Base-by-base conservation (phyloP, 164 flowering plant species). In the Magnolia changhungtana region DNA sequence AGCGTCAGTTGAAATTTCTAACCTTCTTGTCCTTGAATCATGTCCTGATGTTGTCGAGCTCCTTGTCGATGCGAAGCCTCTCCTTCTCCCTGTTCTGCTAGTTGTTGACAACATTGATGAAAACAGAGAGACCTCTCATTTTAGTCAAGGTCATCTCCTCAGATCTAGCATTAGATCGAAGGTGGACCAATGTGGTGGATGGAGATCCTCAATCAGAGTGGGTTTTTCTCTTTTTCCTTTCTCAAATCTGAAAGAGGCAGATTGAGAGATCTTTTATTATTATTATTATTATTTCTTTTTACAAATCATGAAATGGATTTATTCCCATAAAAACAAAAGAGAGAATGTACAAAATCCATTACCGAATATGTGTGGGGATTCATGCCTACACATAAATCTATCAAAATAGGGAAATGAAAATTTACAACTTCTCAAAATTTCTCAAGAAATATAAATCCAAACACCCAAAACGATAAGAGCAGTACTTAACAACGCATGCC, bases 111-210 rank as follows among this genome's bases (percentile, higher is more conserved):
- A 92, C 98, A 85, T 96, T 92, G 65, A 94, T 94, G 88, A 94
- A 94, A 55, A 94, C 96, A 70, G 98, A 94, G 78, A 94, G 92
- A 18, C 98, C 98, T 85, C 98, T 84, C 98, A 94, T 94, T 63
- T 97, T 97, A 11, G 97, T 88, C 80, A 91, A 81, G 84, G 98
- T 92, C 97, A 92, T 92, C 80, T 73, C 79, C 84, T 27, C 89
- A 87, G 92, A 89, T 90, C 94, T 87, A 83, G 74, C 50, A 20
- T 23, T 55, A 37, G 74, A 79, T 65, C 76, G 19, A 50, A 51
- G 11, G 23, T 51, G 16, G 50, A 66, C 23, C 29, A 55, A n/a
- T 67, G 23, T 20, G 8, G 7, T 20, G 14, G 72, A 14, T 55
- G 23, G 24, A 31, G 67, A 31, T 69, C 79, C 51, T 45, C 72